Conservation (phyloP, 805 yeast genomes). For the Schwanniomyces vanrijiae region DNA sequence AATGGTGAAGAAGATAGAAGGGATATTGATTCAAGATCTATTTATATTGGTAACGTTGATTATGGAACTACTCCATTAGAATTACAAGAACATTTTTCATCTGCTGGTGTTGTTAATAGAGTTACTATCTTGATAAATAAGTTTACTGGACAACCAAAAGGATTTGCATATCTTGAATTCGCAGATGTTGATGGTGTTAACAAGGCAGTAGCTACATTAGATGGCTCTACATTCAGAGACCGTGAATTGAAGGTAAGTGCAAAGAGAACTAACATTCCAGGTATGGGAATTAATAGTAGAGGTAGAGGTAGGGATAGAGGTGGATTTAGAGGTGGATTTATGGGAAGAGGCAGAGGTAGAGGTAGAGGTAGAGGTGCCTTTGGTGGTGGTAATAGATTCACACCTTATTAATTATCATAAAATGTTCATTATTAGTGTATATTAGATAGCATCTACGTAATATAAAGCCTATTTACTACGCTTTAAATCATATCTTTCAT, state of each 20-base stretch:
- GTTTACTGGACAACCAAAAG: conserved; percentile 78
- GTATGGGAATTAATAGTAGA: conserved; percentile 40
- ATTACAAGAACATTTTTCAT: conserved; percentile 68
- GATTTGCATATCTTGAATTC: conserved; percentile 85
- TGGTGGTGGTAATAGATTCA: conserved; percentile 17
- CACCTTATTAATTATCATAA: conserved; percentile 36
- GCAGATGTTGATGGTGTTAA: conserved; percentile 64
- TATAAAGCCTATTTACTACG: not conserved
- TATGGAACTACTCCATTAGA: conserved; percentile 78
- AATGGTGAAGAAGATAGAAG: conserved; percentile 47
- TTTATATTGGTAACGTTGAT: conserved; percentile 85
- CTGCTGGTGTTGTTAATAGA: conserved; percentile 72
- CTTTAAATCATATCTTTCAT: conserved; percentile 15
- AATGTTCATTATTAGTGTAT: not conserved
- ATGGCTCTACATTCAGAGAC: conserved; percentile 66
- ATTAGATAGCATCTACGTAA: not conserved
- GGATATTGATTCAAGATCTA: conserved; percentile 73
- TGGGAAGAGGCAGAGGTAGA: conserved; percentile 23
- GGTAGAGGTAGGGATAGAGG: conserved; percentile 33
- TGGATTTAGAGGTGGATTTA: conserved; percentile 13
- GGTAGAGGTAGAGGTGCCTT: conserved; percentile 40
- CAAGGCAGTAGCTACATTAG: conserved; percentile 58
- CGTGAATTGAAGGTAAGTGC: conserved; percentile 71
- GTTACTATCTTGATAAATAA: conserved; percentile 76
- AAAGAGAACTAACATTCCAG: conserved; percentile 82